phyloP scores from a whole-genome alignment of 306 rosid genomes.

The Hippophae tibetana region DNA sequence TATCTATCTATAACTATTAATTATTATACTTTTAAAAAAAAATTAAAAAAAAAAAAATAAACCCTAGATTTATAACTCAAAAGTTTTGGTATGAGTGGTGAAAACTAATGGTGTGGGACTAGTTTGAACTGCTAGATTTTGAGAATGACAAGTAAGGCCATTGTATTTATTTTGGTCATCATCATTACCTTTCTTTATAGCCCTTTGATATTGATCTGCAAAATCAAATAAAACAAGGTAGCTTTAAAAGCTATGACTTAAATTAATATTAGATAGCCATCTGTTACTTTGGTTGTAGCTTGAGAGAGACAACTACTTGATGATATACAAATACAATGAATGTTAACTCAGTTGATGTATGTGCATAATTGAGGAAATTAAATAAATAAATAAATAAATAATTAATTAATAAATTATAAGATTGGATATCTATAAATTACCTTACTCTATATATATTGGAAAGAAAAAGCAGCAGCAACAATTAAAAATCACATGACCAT shows the following conservation, averaged over 20 bases:
- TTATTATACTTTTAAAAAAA: too few relatives aligned
- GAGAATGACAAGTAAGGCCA: background rate
- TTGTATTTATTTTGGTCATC: background rate
- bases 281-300: too few relatives aligned
- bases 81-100: background rate
- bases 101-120: too few relatives aligned
- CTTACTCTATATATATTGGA: too few relatives aligned
- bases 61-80: background rate
- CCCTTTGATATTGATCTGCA: background rate
- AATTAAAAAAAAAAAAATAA: too few relatives aligned
- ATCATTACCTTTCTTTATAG: background rate
- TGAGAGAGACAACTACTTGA: constrained; percentile 27
- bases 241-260: background rate
- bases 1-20: background rate
- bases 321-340: background rate
- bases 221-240: constrained; percentile 9
- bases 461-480: too few relatives aligned
- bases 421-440: too few relatives aligned
- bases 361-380: background rate
- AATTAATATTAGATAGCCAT: too few relatives aligned
- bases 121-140: background rate
- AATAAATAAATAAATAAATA: too few relatives aligned
- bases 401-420: too few relatives aligned
- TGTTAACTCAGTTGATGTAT: constrained; percentile 3
- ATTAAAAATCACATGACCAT: too few relatives aligned